Conservation (phyloP, 2,329 filamentous ascomycete species). For the Gyromitra esculenta region DNA sequence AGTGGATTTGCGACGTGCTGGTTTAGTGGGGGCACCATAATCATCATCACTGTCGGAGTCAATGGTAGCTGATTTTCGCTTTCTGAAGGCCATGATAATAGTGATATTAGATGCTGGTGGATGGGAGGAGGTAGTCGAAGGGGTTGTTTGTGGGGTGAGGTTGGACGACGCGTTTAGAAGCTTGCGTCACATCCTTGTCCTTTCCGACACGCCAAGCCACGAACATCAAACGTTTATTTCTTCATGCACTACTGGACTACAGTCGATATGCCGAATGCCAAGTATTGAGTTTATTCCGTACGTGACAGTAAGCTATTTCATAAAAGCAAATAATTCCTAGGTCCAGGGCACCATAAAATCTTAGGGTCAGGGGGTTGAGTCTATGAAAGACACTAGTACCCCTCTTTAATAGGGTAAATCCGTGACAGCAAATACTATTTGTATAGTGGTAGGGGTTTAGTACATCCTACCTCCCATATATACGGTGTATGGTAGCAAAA, state of each 20-base stretch:
- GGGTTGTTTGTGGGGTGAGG: neutral
- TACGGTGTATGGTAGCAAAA: too few relatives aligned
- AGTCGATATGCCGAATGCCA: neutral
- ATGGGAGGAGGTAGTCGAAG: neutral
- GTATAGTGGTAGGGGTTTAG: too few relatives aligned
- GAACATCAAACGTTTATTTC: neutral
- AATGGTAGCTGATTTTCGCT: conserved; percentile 14
- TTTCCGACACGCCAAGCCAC: neutral
- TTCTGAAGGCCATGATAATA: conserved; percentile 27
- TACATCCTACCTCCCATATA: too few relatives aligned
- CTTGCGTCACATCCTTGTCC: neutral
- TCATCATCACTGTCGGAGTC: conserved; percentile 7
- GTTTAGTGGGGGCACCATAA: conserved; percentile 9
- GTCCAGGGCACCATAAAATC: too few relatives aligned
- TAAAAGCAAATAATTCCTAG: too few relatives aligned
- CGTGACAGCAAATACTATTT: too few relatives aligned
- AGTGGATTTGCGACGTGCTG: neutral
- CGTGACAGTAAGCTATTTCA: too few relatives aligned
- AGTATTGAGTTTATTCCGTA: neutral
- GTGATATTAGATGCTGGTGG: neutral
- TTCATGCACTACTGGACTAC: neutral
- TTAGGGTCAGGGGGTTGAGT: too few relatives aligned
- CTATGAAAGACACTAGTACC: too few relatives aligned
- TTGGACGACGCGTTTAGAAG: conserved; percentile 19
- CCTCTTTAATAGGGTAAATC: too few relatives aligned